Evolutionary conservation across 2,329 filamentous ascomycete species (phyloP).

Genomic region (Aspergillus hiratsukae): DNA sequence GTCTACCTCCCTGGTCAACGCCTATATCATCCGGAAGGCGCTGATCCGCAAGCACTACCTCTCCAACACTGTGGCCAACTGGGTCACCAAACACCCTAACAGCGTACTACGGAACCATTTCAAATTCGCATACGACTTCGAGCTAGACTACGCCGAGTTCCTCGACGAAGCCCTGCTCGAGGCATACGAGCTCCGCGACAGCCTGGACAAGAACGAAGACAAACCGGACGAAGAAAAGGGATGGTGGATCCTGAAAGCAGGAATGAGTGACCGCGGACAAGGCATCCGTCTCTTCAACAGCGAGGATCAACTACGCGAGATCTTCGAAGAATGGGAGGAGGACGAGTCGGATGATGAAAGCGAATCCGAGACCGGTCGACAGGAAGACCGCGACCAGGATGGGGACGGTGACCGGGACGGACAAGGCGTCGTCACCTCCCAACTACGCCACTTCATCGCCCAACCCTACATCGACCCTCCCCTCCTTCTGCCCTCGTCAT

Average conservation of each 20-base stretch:
- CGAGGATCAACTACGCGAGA: constrained; percentile 74
- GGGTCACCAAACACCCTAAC: constrained; percentile 76
- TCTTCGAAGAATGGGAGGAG: constrained; percentile 90
- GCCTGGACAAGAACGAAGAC: constrained; percentile 64
- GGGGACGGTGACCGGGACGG: constrained; percentile 20
- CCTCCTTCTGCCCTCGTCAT: constrained; percentile 62
- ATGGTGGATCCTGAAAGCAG: constrained; percentile 98
- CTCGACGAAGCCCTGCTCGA: constrained; percentile 89
- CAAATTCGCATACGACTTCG: constrained; percentile 77
- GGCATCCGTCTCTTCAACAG: constrained; percentile 86
- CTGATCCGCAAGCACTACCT: constrained; percentile 96
- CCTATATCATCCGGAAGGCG: constrained; percentile 93
- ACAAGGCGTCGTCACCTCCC: constrained; percentile 70
- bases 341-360: constrained; percentile 52
- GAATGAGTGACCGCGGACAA: constrained; percentile 95
- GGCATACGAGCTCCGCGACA: constrained; percentile 79
- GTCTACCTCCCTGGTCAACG: constrained; percentile 67
- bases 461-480: constrained; percentile 93
- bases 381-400: constrained; percentile 31
- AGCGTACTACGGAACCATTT: constrained; percentile 67
- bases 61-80: constrained; percentile 74
- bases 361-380: constrained; percentile 22
- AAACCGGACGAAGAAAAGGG: constrained; percentile 61
- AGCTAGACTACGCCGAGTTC: constrained; percentile 95
- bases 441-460: constrained; percentile 91